phyloP scores from a whole-genome alignment of 257 asterid genomes.

The Perilla frutescens region DNA sequence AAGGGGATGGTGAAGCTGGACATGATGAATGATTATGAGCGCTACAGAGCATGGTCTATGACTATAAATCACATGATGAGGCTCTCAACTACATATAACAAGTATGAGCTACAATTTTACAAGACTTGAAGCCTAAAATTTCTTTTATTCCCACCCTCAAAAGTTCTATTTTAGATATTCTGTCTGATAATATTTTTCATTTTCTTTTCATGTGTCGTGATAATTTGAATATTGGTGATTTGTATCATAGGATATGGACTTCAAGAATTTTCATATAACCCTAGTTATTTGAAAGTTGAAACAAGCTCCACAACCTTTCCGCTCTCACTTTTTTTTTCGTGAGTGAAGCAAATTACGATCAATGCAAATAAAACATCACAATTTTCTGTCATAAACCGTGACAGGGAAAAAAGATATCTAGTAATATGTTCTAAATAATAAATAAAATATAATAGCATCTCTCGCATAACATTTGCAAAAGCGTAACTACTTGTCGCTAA shows the following conservation, averaged over 20 bases:
- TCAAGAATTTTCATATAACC: constrained; percentile 35
- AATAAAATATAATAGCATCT: background rate
- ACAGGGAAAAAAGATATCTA: background rate
- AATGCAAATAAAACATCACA: constrained; percentile 4
- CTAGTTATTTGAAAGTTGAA: constrained; percentile 19
- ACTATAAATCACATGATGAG: constrained; percentile 78
- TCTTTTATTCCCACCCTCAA: constrained; percentile 29
- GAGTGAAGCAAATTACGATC: background rate
- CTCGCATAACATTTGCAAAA: background rate
- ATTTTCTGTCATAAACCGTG: background rate
- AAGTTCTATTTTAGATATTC: constrained; percentile 9
- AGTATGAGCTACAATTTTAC: constrained; percentile 64
- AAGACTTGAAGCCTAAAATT: constrained; percentile 39
- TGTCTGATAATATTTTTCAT: constrained; percentile 24
- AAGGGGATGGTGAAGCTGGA: constrained; percentile 73
- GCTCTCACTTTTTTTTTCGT: background rate
- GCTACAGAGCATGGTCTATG: constrained; percentile 72
- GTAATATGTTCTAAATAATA: background rate
- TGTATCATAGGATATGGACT: constrained; percentile 38
- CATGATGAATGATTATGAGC: constrained; percentile 68
- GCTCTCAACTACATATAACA: constrained; percentile 66
- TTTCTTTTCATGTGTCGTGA: constrained; percentile 31
- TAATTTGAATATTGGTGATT: constrained; percentile 37
- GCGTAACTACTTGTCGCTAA: background rate
- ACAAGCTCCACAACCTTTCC: background rate